phyloP scores from a whole-genome alignment of 805 yeast genomes.

The Nakazawaea wyomingensis region DNA sequence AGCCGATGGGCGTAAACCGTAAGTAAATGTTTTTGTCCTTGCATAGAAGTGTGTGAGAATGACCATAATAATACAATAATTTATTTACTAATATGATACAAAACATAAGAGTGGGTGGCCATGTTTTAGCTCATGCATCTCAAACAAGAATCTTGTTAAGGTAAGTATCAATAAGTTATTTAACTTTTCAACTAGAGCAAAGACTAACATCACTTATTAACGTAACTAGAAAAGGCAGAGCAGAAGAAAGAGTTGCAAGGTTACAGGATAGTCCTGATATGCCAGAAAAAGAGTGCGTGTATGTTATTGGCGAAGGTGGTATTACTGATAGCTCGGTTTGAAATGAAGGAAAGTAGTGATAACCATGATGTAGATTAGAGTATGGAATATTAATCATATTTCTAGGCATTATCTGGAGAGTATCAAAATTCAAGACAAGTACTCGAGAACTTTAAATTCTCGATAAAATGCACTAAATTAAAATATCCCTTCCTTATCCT shows the following conservation, averaged over 20 bases:
- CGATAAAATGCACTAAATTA: no score
- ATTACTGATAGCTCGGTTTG: constrained; percentile 42
- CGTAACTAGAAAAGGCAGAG: constrained; percentile 58
- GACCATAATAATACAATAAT: no score
- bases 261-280: constrained; percentile 78
- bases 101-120: constrained; percentile 72
- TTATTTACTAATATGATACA: no score
- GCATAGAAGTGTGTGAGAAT: no score
- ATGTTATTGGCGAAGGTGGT: constrained; percentile 65
- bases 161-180: constrained; percentile 13
- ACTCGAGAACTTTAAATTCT: no score
- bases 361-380: no score
- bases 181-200: neutral
- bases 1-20: constrained; percentile 78
- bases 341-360: neutral
- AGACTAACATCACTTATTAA: no score
- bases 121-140: constrained; percentile 75
- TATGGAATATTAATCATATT: no score
- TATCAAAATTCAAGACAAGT: no score
- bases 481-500: no score
- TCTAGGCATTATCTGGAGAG: no score
- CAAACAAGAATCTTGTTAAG: constrained; percentile 65
- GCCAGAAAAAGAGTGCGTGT: constrained; percentile 76
- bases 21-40: no score
- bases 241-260: constrained; percentile 76